phyloP scores from a whole-genome alignment of 257 asterid species.

The Capsicum rhomboideum region DNA sequence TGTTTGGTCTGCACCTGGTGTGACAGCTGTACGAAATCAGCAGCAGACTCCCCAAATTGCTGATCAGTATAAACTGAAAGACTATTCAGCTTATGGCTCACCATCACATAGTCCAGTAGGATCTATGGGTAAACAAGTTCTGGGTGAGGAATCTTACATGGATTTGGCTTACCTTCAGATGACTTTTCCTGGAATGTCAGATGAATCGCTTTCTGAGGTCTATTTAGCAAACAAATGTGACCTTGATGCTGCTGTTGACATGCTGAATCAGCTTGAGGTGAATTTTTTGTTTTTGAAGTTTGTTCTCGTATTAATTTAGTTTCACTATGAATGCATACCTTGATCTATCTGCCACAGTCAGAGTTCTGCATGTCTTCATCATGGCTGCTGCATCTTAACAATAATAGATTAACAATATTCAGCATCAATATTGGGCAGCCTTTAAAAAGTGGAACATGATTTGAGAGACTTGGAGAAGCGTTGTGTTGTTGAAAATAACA shows the following conservation, averaged over 20 bases:
- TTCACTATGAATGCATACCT: neutral
- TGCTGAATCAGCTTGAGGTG: slow-evolving; percentile 82
- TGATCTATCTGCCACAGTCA: neutral
- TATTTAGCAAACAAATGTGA: slow-evolving; percentile 55
- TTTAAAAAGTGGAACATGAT: neutral
- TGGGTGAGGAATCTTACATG: slow-evolving; percentile 46
- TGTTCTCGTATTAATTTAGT: neutral
- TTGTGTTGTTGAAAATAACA: neutral
- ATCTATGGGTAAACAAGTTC: slow-evolving; percentile 21
- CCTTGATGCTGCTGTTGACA: slow-evolving; percentile 63
- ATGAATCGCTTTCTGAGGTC: slow-evolving; percentile 61
- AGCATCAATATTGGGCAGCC: neutral
- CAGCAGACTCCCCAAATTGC: slow-evolving; percentile 14
- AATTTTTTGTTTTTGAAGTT: neutral
- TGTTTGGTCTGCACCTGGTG: slow-evolving; percentile 29
- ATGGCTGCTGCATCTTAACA: neutral
- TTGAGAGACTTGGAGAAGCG: neutral
- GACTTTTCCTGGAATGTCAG: slow-evolving; percentile 72
- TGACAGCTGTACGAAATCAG: slow-evolving; percentile 18
- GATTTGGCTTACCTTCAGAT: slow-evolving; percentile 64
- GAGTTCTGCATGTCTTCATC: neutral
- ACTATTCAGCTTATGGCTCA: slow-evolving; percentile 34
- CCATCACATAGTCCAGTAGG: slow-evolving; percentile 36
- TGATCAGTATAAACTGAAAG: slow-evolving; percentile 27
- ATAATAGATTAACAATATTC: neutral